A percentile compares a stretch with the other conserved stretches of the same genome.
These are phyloP conservation scores for Candida neerlandica DNA, from an alignment of 1,139 yeast species.

Conservation along the genomic window DNA sequence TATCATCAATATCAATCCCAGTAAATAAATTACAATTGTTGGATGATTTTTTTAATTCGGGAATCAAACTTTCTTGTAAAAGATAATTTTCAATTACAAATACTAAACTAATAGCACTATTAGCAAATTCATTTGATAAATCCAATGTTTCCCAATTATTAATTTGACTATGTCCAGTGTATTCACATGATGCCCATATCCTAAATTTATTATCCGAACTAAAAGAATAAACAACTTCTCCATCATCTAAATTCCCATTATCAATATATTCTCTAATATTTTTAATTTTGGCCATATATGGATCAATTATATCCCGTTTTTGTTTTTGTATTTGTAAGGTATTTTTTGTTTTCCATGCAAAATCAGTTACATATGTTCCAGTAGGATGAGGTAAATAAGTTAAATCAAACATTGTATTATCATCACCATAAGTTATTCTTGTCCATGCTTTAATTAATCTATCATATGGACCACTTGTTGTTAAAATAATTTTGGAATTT, in stretches of 20 bases:
- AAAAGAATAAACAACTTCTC: constrained; percentile 60
- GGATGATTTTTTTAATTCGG: constrained; percentile 5
- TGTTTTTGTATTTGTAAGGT: constrained; percentile 11
- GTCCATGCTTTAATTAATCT: constrained; percentile 77
- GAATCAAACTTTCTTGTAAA: constrained; percentile 24
- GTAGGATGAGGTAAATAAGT: constrained; percentile 65
- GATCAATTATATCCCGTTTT: constrained; percentile 21
- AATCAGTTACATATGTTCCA: constrained; percentile 49
- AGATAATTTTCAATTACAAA: constrained; percentile 61
- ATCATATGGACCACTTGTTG: constrained; percentile 61
- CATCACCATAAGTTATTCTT: constrained; percentile 68
- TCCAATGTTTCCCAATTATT: constrained; percentile 63
- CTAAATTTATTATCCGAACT: constrained; percentile 58
- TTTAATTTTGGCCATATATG: constrained; percentile 42
- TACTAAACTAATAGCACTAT: constrained; percentile 41
- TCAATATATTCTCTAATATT: constrained; percentile 41
- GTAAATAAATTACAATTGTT: constrained; percentile 3
- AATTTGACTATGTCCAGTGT: constrained; percentile 57
- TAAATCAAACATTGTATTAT: constrained; percentile 69
- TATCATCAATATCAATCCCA: constrained; percentile 20
- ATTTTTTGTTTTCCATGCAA: constrained; percentile 52
- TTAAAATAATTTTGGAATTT: constrained; percentile 66
- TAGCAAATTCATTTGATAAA: constrained; percentile 30
- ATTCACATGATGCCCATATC: constrained; percentile 74
- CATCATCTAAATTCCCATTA: constrained; percentile 28